Base-by-base conservation (phyloP, 2,329 filamentous ascomycete genomes). In the Fusarium aywerte region DNA sequence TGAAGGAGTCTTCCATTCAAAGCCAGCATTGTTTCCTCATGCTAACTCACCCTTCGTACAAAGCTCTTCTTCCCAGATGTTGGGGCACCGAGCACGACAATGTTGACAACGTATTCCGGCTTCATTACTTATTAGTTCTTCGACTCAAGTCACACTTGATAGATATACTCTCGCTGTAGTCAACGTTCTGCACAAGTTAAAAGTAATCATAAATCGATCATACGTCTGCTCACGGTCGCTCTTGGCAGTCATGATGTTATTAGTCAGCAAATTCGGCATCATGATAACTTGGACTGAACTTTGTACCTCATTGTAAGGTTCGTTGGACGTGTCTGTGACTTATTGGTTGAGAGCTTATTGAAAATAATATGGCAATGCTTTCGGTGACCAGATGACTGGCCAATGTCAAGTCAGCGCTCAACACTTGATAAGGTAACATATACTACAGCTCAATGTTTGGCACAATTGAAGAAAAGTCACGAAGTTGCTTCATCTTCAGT, bases 51-150 rank as follows among this genome's bases (percentile, higher is more conserved):
- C 45, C 68, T 58, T 20, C 65, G 44, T 57, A 69, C 63, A n/a
- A 70, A 57, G 36, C 65, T 62, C 52, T 67, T 60, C 52, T 70
- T 70, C 16, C 68, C 68, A n/a, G 58, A 42, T 23, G 32, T 48
- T 15, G 55, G 49, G 25, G 57, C 65, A 39, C 68, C 68, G 9
- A 69, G 52, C 18, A 70, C 32, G 40, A 70, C 53, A 35, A 70
- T 67, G 20, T 68, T 65, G 42, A 58, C 54, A 16, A 58, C 40
- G 16, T 68, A 25, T 32, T 64, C 45, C 5, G 50, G 27, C 35
- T 58, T 47, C 54, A 67, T 70, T 7, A 16, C 48, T 20, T 13
- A 23, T 31, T 11, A 11, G 11, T 8, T 52, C 29, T 43, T 23
- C 13, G 16, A 16, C 8, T 21, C n/a, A 2, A n/a, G 9, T 8